phyloP scores from a whole-genome alignment of 1,284 basidiomycete species.

The Apiotrichum sp. region DNA sequence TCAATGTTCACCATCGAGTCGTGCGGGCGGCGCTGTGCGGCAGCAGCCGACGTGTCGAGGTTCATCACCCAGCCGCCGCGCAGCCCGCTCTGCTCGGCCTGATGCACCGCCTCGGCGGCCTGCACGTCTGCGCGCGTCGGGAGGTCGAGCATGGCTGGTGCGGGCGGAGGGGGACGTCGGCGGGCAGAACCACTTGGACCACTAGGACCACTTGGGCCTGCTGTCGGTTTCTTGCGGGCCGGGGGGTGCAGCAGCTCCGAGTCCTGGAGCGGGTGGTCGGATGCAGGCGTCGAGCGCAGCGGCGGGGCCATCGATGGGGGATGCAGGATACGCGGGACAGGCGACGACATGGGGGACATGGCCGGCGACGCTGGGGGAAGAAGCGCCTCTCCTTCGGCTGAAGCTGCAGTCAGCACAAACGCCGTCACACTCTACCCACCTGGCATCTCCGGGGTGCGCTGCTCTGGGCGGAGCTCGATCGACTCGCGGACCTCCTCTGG shows the following conservation, averaged over 20 bases:
- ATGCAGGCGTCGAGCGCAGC: conserved; percentile 13
- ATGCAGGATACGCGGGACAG: conserved; percentile 25
- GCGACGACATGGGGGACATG: not conserved
- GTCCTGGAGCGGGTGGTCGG: conserved; percentile 32
- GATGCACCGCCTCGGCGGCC: conserved; percentile 45
- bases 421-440: too few species aligned
- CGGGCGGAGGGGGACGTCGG: conserved; percentile 24
- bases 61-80: conserved; percentile 49
- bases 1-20: conserved; percentile 46
- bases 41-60: conserved; percentile 28
- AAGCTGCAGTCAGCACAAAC: conserved; percentile 35
- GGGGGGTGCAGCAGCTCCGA: conserved; percentile 41
- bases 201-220: too few species aligned
- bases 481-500: not conserved
- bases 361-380: conserved; percentile 40
- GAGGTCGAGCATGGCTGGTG: conserved; percentile 39
- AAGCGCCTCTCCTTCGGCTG: conserved; percentile 35
- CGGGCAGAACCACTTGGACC: not conserved
- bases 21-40: conserved; percentile 20
- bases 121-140: conserved; percentile 48
- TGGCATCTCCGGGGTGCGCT: conserved; percentile 31
- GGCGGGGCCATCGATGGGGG: not conserved
- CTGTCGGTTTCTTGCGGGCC: not conserved
- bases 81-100: conserved; percentile 41
- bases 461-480: conserved; percentile 19